phyloP scores from a whole-genome alignment of 1,139 yeast genomes.

The Sugiyamaella castrensis region DNA sequence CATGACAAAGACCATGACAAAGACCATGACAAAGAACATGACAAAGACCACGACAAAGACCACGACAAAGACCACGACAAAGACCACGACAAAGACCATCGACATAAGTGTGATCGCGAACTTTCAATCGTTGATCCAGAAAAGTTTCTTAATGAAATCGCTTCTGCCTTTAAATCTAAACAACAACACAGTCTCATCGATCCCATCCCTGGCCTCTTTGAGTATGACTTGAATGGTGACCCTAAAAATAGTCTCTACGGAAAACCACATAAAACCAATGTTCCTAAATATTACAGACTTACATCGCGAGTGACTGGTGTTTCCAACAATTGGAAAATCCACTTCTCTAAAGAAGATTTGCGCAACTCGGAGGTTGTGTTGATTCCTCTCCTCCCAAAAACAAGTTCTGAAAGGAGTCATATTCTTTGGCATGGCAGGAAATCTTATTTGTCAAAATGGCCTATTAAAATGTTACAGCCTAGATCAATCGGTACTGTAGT shows the following conservation, averaged over 20 bases:
- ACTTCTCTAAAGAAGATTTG: constrained; percentile 6
- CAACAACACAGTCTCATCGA: neutral
- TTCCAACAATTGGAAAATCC: constrained; percentile 2
- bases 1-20: neutral
- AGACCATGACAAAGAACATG: too few relatives aligned
- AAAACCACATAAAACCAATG: constrained; percentile 15
- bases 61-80: too few relatives aligned
- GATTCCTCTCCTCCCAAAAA: neutral
- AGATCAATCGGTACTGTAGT: constrained; percentile 6
- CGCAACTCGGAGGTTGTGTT: constrained; percentile 5
- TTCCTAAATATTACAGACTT: constrained; percentile 18
- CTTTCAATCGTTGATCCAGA: constrained; percentile 1
- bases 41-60: too few relatives aligned
- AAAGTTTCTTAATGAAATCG: neutral
- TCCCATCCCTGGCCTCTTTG: constrained; percentile 1
- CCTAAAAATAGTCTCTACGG: constrained; percentile 13
- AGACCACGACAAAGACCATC: neutral
- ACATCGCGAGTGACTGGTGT: constrained; percentile 12
- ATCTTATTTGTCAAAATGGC: neutral
- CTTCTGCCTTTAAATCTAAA: neutral
- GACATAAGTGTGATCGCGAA: neutral
- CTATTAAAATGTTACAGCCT: neutral
- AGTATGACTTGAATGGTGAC: constrained; percentile 18
- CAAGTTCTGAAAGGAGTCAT: neutral
- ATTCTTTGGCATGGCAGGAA: constrained; percentile 8